A percentile compares a stretch with the other conserved stretches of the same genome.
These are phyloP conservation scores for Aurinia saxatilis DNA, from an alignment of 345 rosid species.

Conservation along the genomic window DNA sequence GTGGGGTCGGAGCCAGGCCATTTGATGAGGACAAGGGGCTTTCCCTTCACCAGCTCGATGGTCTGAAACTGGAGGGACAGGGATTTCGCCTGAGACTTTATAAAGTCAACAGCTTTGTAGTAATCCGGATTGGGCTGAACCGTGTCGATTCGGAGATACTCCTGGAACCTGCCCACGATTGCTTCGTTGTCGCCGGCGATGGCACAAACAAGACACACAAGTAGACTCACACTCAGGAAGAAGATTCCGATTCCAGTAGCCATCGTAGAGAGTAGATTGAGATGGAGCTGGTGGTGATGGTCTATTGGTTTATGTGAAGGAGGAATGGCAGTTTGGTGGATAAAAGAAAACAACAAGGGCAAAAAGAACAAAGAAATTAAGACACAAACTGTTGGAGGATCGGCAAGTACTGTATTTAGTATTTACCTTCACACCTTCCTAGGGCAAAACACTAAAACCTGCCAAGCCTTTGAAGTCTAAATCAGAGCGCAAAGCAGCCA, in stretches of 20 bases:
- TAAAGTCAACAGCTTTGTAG: slow-evolving; percentile 46
- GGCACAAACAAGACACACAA: not conserved
- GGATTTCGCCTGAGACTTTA: slow-evolving; percentile 55
- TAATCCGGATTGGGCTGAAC: slow-evolving; percentile 80
- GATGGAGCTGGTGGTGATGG: no score
- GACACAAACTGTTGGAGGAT: no score
- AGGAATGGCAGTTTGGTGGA: slow-evolving; percentile 9
- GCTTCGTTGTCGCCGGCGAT: slow-evolving; percentile 4
- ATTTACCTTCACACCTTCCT: not conserved
- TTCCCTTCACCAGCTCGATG: slow-evolving; percentile 52
- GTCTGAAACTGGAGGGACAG: slow-evolving; percentile 56
- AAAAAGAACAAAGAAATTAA: not conserved
- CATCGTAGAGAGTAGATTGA: not conserved
- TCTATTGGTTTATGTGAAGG: no score
- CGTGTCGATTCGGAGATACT: slow-evolving; percentile 82
- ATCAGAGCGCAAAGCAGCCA: no score
- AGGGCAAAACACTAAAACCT: no score
- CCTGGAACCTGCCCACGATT: slow-evolving; percentile 64
- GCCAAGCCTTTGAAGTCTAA: no score
- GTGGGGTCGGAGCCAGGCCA: slow-evolving; percentile 63
- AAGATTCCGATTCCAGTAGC: not conserved
- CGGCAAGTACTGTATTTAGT: no score
- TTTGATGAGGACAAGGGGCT: slow-evolving; percentile 69
- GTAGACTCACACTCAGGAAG: not conserved
- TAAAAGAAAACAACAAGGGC: slow-evolving; percentile 1